These are phyloP conservation scores for Psilocybe tampanensis DNA, from an alignment of 768 basidiomycete species.

Conservation along the genomic window DNA sequence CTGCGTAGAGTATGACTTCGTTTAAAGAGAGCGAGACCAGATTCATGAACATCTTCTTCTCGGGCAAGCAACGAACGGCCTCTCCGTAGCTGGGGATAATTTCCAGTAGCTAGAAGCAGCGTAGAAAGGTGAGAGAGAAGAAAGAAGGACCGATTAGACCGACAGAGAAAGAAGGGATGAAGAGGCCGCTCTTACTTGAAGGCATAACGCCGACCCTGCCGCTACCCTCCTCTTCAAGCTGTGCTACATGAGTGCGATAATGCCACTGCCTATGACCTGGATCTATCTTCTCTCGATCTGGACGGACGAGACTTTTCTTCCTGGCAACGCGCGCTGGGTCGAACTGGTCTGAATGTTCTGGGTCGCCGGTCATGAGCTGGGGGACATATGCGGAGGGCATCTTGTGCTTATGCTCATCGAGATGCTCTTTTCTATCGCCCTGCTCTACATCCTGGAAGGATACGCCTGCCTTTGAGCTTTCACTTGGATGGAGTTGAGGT, in stretches of 20 bases:
- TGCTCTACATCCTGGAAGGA: constrained; percentile 72
- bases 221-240: constrained; percentile 69
- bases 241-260: constrained; percentile 86
- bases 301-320: constrained; percentile 91
- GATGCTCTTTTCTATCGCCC: constrained; percentile 62
- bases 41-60: constrained; percentile 90
- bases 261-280: constrained; percentile 94
- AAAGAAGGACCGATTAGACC: constrained; percentile 5
- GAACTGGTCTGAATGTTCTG: constrained; percentile 42
- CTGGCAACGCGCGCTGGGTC: constrained; percentile 61
- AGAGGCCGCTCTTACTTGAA: constrained; percentile 63
- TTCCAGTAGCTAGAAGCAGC: constrained; percentile 66
- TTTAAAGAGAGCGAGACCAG: constrained; percentile 91
- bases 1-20: constrained; percentile 80
- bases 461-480: constrained; percentile 49
- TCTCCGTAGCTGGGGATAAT: constrained; percentile 77
- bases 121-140: constrained; percentile 11
- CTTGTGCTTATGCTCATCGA: constrained; percentile 58
- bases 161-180: constrained; percentile 10
- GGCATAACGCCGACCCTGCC: constrained; percentile 72
- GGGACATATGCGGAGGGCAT: constrained; percentile 47
- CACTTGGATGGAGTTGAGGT: constrained; percentile 35
- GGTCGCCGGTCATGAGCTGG: constrained; percentile 31
- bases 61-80: constrained; percentile 89
- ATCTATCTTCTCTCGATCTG: constrained; percentile 96